Base-by-base conservation (phyloP, 2,329 filamentous ascomycete genomes). In the Juglanconis juglandina region DNA sequence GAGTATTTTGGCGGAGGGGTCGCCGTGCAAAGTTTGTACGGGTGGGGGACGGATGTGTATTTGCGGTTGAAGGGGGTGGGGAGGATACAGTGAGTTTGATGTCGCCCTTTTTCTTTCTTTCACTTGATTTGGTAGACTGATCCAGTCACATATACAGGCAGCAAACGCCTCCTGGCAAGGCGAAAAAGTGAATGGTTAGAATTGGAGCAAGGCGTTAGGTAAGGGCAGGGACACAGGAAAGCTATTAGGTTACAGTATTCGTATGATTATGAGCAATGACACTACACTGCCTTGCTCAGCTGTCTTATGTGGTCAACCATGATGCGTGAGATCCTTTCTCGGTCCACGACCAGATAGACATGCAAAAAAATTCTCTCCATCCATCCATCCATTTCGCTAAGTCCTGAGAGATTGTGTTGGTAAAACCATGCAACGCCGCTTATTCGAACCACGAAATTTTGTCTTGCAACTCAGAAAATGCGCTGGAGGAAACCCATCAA, bases 1-100 rank as follows among this genome's bases (percentile, higher is more conserved):
- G 94, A 99, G 77, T 99, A 98, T 69, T 99, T 99, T 79, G 95
- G 95, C 2, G 95, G 95, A 0, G 93, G 93, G 3, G 95, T 99
- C 61, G 88, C 88, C 4, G 88, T 99, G n/a, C 94, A 99, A 80
- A 97, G 92, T 72, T 76, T 98, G 51, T 95, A 92, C 79, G 94
- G 95, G 4, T 99, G 95, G 95, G 95, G 85, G 4, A 87, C 85
- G 5, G 87, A 90, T 69, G 87, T 90, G 1, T 90, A 89, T 68
- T 71, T 90, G 51, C 76, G 84, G 53, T 72, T 90, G 47, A 87
- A 87, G 70, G 85, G 85, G 2, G 82, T 88, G 7, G 85, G 82
- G 9, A 83, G 79, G 65, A 80, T 86, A 58, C 72, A 77, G 61
- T 77, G 60, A 67, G 65, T 67, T 24, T 34, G 24, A 2, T 41